A percentile compares a stretch with the other conserved stretches of the same genome.
Conservation (phyloP, 768 basidiomycete genomes). For the Agaricus subrufescens region DNA sequence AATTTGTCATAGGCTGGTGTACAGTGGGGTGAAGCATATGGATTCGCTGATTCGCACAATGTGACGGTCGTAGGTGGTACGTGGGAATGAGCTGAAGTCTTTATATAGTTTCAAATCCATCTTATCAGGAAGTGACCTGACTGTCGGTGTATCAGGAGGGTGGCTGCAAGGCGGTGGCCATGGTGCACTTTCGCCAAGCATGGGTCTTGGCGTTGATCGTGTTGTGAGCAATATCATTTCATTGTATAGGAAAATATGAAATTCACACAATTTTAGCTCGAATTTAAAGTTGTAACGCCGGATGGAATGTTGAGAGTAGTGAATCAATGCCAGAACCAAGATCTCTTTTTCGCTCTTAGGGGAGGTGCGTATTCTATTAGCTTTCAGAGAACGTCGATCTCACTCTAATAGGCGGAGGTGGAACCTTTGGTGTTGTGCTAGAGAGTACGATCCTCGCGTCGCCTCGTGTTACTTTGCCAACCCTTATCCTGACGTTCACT, state of each 20-base stretch:
- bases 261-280: slow-evolving; percentile 10
- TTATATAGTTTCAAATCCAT: neutral
- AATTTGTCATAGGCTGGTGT: slow-evolving; percentile 33
- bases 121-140: slow-evolving; percentile 24
- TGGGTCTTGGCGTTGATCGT: slow-evolving; percentile 43
- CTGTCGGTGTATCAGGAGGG: slow-evolving; percentile 38
- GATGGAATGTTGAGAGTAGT: slow-evolving; percentile 35
- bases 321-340: slow-evolving; percentile 36
- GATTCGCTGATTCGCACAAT: slow-evolving; percentile 38
- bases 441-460: slow-evolving; percentile 32
- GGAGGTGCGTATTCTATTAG: slow-evolving; percentile 23
- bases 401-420: slow-evolving; percentile 22
- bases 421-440: slow-evolving; percentile 36
- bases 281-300: slow-evolving; percentile 35
- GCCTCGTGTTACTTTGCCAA: slow-evolving; percentile 30
- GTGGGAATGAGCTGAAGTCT: neutral
- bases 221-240: slow-evolving; percentile 25
- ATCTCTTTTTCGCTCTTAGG: slow-evolving; percentile 43
- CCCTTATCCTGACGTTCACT: slow-evolving; percentile 27
- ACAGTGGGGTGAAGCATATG: slow-evolving; percentile 39
- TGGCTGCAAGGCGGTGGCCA: slow-evolving; percentile 46
- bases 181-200: slow-evolving; percentile 35
- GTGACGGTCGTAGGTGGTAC: slow-evolving; percentile 41
- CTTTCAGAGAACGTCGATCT: neutral
- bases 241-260: neutral